A percentile compares a stretch with the other conserved stretches of the same genome.
Evolutionary conservation across 306 rosid species (phyloP).

Genomic region (Vachellia collinsii): DNA sequence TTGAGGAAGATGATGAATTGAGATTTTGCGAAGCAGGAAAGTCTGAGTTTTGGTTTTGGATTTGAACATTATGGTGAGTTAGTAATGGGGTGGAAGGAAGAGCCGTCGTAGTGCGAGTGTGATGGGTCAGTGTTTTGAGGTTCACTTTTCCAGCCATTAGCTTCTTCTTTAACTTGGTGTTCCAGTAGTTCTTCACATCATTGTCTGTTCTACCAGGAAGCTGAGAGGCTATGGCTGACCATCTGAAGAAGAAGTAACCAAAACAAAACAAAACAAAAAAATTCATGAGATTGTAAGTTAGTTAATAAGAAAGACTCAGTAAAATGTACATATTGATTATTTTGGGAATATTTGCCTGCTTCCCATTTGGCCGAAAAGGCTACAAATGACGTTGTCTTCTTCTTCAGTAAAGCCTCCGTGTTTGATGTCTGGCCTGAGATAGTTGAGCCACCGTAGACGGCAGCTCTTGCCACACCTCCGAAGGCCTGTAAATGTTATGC

Average conservation of each 20-base stretch:
- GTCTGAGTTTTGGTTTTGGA: slow-evolving; percentile 29
- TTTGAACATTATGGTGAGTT: slow-evolving; percentile 40
- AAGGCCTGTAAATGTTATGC: slow-evolving; percentile 52
- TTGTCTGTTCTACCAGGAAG: slow-evolving; percentile 90
- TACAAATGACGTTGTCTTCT: slow-evolving; percentile 68
- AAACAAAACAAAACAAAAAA: too few species aligned
- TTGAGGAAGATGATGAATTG: slow-evolving; percentile 30
- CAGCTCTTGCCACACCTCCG: slow-evolving; percentile 92
- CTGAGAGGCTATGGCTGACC: slow-evolving; percentile 82
- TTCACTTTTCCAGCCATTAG: slow-evolving; percentile 47
- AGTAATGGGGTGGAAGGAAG: slow-evolving; percentile 33
- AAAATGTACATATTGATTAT: background rate
- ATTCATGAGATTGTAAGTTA: background rate
- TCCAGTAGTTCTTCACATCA: slow-evolving; percentile 92
- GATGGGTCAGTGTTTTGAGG: slow-evolving; percentile 25
- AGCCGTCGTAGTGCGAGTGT: slow-evolving; percentile 9
- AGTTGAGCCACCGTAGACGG: slow-evolving; percentile 87
- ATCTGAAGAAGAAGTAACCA: slow-evolving; percentile 44
- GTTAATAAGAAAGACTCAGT: background rate
- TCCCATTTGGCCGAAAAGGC: slow-evolving; percentile 72
- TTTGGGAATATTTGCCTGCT: slow-evolving; percentile 59
- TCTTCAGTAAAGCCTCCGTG: slow-evolving; percentile 87
- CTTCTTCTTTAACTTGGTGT: slow-evolving; percentile 83
- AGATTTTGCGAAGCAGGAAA: slow-evolving; percentile 28
- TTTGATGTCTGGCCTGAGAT: slow-evolving; percentile 87